Evolutionary conservation across 768 basidiomycete genomes (phyloP), one percentile per base, ranked within the genome.

Genomic region (Leucosporidium creatinivorum): DNA sequence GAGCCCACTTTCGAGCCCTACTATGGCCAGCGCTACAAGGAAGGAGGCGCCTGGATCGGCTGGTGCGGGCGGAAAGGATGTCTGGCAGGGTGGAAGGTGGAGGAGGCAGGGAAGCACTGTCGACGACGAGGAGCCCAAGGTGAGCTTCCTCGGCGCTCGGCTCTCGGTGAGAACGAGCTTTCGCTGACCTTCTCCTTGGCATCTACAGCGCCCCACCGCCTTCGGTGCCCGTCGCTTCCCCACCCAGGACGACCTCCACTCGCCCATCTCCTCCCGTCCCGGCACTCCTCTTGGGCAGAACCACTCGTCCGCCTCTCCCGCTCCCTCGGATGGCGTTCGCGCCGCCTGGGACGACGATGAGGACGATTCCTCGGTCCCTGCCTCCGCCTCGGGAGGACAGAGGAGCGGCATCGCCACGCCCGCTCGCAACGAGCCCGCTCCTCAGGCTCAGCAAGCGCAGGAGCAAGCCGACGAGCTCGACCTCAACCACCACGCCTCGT

Each of bases 21-120:
- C 58, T 2, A 5, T 21, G 10, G 26, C 25, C 10, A 33, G 33
- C 33, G 33, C 33, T 33, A 33, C 33, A 12, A 56, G 18, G 26
- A 56, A 31, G 55, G 26, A 26, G 55, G 30, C 30, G 25, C 26
- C 55, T 18, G 55, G 25, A 4, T 6, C 55, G n/a, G 56, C 52
- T 12, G 52, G 54, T 19, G 61, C 26, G 12, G 55, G 59, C n/a
- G 61, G 31, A 30, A 69, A 72, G 50, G 67, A 66, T 26, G 70
- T 69, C 4, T 72, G 70, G 70, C 70, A 72, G 30, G 67, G 70
- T 9, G 67, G 70, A 0, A 66, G 66, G 49, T 72, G 70, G 70
- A 51, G 70, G 31, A 33, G 70, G 3, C 55, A 54, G 4, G 67
- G 62, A 17, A 52, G 31, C 21, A 55, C 55, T 10, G 65, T 69